Conservation (phyloP, 2,329 filamentous ascomycete species). For the Microdochium bolleyi region DNA sequence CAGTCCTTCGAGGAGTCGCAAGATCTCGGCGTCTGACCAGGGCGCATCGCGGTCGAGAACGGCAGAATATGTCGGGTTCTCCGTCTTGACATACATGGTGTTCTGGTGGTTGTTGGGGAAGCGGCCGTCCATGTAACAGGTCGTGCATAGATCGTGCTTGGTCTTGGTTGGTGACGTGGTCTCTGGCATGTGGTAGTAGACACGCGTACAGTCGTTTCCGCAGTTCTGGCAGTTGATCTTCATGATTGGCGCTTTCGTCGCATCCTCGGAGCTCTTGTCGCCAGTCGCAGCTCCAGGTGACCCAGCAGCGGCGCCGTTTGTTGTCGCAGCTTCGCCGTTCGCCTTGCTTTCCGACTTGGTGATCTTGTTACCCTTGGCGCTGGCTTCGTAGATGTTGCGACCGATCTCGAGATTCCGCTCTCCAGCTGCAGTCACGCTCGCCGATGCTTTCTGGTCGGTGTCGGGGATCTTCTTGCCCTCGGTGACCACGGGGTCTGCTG, state of each 20-base stretch:
- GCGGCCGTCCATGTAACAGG: conserved; percentile 78
- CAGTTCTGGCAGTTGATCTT: conserved; percentile 84
- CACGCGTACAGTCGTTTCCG: conserved; percentile 74
- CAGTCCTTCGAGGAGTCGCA: conserved; percentile 83
- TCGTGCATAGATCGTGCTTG: conserved; percentile 85
- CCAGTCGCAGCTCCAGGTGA: conserved; percentile 15
- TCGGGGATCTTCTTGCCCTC: conserved; percentile 52
- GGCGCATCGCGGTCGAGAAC: conserved; percentile 77
- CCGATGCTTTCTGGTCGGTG: conserved; percentile 67
- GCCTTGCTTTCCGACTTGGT: conserved; percentile 63
- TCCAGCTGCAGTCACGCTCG: conserved; percentile 59
- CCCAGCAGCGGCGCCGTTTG: conserved; percentile 54
- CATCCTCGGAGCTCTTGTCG: conserved; percentile 35
- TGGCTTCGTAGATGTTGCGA: conserved; percentile 91
- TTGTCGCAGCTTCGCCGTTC: conserved; percentile 63
- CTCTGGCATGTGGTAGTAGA: conserved; percentile 54
- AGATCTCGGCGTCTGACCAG: conserved; percentile 84
- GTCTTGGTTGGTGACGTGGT: conserved; percentile 49
- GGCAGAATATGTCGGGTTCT: conserved; percentile 75
- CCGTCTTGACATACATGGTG: conserved; percentile 79
- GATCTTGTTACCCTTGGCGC: conserved; percentile 68
- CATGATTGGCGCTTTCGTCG: conserved; percentile 57
- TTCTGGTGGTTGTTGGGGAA: conserved; percentile 73
- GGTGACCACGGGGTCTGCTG: conserved; percentile 62
- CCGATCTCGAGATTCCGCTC: conserved; percentile 89